Percentiles rank a stretch among this genome's conserved stretches.
Conservation (phyloP, 768 basidiomycete species). For the Amanita molliuscula region DNA sequence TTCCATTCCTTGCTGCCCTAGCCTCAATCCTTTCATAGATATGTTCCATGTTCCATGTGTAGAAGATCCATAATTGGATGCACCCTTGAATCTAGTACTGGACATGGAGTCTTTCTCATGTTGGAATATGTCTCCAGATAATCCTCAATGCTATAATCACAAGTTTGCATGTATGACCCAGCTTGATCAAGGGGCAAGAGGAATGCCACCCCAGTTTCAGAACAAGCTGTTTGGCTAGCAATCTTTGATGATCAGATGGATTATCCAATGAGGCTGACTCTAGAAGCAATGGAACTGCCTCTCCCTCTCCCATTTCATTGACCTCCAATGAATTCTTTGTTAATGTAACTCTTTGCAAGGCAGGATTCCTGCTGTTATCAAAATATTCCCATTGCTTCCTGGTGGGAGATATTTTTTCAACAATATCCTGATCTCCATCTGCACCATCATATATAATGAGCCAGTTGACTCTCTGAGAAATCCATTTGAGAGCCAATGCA, state of each 20-base stretch:
- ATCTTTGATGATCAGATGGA: not conserved
- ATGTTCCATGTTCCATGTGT: conserved; percentile 13
- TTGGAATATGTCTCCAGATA: conserved; percentile 8
- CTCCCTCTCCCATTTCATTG: conserved; percentile 9
- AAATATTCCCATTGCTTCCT: conserved; percentile 12
- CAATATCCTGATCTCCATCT: too few species aligned
- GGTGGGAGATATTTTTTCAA: too few species aligned
- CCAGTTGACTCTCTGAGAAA: too few species aligned
- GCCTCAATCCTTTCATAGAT: too few species aligned
- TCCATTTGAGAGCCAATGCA: conserved; percentile 7
- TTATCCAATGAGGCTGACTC: conserved; percentile 5
- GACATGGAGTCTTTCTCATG: conserved; percentile 6
- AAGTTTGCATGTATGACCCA: conserved; percentile 10
- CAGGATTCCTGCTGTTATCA: conserved; percentile 12
- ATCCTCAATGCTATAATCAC: conserved; percentile 6
- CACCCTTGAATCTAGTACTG: conserved; percentile 5
- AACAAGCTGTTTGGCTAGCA: not conserved
- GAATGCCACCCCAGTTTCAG: not conserved
- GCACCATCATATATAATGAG: too few species aligned
- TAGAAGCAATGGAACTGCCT: conserved; percentile 10
- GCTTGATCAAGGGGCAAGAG: conserved; percentile 12
- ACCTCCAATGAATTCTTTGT: conserved; percentile 5
- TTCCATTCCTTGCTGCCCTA: not conserved
- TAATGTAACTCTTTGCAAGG: conserved; percentile 3
- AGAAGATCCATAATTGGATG: conserved; percentile 10